Percentiles rank a stretch among this genome's conserved stretches.
Evolutionary conservation across 192 early-diverging fungal species (phyloP).

Genomic region (Coemansia sp.): DNA sequence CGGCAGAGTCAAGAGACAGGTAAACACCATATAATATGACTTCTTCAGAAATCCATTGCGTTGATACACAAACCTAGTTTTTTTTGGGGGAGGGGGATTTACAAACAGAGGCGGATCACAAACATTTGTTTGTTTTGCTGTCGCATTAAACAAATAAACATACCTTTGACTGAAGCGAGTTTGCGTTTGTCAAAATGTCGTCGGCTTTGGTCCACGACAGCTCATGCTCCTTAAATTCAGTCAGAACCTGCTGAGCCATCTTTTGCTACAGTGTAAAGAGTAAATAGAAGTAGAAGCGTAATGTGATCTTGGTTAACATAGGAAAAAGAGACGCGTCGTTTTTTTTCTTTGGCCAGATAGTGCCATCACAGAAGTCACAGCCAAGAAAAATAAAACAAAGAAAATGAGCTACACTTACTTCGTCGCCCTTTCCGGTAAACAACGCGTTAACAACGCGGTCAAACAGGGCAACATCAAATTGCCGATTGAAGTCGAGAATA

Average conservation of each 20-base stretch:
- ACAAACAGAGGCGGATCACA: neutral
- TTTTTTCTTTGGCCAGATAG: neutral
- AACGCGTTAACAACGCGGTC: conserved; percentile 89
- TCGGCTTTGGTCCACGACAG: conserved; percentile 96
- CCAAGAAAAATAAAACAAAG: neutral
- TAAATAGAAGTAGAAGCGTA: neutral
- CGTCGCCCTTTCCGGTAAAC: conserved; percentile 70
- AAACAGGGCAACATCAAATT: conserved; percentile 82
- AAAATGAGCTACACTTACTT: conserved; percentile 58
- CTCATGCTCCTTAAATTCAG: conserved; percentile 92
- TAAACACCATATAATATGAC: neutral
- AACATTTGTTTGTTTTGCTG: neutral
- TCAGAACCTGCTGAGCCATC: conserved; percentile 81
- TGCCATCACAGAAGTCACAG: neutral
- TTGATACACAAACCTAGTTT: neutral
- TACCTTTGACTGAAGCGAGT: conserved; percentile 84
- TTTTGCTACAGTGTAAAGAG: conserved; percentile 65
- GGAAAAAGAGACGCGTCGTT: neutral
- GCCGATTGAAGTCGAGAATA: conserved; percentile 87
- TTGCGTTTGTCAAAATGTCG: conserved; percentile 82
- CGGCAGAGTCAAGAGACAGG: neutral
- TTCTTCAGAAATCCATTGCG: neutral
- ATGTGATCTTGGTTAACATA: neutral
- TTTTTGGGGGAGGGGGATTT: conserved; percentile 5
- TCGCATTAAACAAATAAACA: neutral